These are phyloP conservation scores for Eucalyptus tenuipes DNA, from an alignment of 345 rosid genomes.

Conservation along the genomic window DNA sequence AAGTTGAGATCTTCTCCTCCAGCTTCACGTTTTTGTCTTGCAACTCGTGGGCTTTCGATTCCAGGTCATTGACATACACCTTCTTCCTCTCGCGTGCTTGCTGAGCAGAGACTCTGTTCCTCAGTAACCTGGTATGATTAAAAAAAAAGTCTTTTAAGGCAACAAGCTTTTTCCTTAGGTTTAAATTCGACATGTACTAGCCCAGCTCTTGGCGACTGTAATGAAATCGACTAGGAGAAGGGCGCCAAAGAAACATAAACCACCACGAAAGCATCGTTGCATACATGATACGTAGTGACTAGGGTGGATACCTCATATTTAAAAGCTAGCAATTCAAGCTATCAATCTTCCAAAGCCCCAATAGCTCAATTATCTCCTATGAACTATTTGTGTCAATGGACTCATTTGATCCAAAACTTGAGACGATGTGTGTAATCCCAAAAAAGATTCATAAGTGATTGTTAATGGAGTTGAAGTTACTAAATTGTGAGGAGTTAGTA, in stretches of 20 bases:
- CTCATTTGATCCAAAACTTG: background rate
- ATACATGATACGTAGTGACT: background rate
- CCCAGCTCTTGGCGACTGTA: background rate
- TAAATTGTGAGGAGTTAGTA: background rate
- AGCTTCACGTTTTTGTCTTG: slow-evolving; percentile 42
- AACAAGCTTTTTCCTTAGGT: background rate
- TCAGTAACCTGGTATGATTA: slow-evolving; percentile 23
- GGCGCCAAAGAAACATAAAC: background rate
- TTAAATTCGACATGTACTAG: background rate
- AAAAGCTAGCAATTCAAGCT: background rate
- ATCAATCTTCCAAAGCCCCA: background rate
- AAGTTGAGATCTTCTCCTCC: slow-evolving; percentile 56
- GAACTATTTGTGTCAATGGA: background rate
- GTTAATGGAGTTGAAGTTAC: background rate
- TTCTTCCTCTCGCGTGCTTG: slow-evolving; percentile 86
- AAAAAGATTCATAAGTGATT: background rate
- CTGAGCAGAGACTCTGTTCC: slow-evolving; percentile 79
- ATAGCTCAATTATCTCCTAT: background rate
- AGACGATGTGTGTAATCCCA: background rate
- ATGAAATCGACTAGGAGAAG: background rate
- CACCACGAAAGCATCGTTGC: background rate
- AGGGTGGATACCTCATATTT: background rate
- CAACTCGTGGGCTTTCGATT: slow-evolving; percentile 38
- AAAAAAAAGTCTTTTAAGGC: background rate
- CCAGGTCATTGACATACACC: slow-evolving; percentile 53